Evolutionary conservation across 1,284 basidiomycete genomes (phyloP), one percentile per base, ranked within the genome.

Genomic region (Pseudozyma thailandica): DNA sequence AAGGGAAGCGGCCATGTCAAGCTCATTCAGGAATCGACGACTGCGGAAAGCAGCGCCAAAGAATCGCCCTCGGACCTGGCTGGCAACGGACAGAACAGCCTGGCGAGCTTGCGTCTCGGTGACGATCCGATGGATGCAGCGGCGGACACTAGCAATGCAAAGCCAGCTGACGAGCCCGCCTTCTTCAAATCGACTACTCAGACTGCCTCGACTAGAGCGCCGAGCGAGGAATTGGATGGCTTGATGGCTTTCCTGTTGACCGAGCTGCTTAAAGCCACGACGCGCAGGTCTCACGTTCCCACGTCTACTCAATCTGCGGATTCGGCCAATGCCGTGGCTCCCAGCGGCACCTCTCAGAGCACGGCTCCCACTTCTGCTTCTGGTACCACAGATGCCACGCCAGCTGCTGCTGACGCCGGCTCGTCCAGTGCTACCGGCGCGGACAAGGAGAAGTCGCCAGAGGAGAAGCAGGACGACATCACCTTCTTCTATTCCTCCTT

Each of bases 401-500:
- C 50, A 16, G n/a, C 53, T 6, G 15, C 42, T 20, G 33, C 45
- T 5, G 18, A 7, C 8, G 28, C 35, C 15, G 38, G 30, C 6
- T 21, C 45, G 2, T 10, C 50, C 6, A 46, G 46, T 9, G 30
- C 37, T 13, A 18, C 25, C 4, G 28, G 13, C 15, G 15, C 44
- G 6, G n/a, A 48, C 16, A 47, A 33, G 28, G 59, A 57, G 42
- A 62, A 52, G 50, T 59, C 49, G 13, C 58, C 54, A 21, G 68
- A 60, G 21, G 50, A 60, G 37, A 62, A 61, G 43, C 57, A 60
- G 37, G 55, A 68, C 16, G 79, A 80, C 42, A 62, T 57, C 12
- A 20, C 54, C n/a, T 87, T 86, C 76, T 85, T 90, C 63, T 95
- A 94, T 80, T 86, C 88, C 13, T 91, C 90, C 76, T 93, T 97